Percentiles rank a stretch among this genome's conserved stretches.
Conservation (phyloP, 441 rosid species). For the Populus hybrid region DNA sequence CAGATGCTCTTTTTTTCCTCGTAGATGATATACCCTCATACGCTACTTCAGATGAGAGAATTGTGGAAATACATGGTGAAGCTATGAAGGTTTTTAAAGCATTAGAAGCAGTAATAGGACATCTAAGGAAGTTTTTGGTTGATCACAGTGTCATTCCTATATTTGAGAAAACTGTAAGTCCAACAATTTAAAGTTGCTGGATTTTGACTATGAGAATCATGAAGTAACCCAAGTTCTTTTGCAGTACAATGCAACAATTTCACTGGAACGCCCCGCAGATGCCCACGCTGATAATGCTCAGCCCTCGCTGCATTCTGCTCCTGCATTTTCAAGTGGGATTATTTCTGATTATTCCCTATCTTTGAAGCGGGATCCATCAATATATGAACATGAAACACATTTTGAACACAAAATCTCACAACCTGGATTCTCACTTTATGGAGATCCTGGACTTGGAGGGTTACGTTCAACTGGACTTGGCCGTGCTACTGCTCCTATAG, state of each 20-base stretch:
- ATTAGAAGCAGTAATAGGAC: slow-evolving; percentile 49
- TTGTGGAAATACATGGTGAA: slow-evolving; percentile 53
- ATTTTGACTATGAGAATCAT: neutral
- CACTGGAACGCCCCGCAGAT: slow-evolving; percentile 41
- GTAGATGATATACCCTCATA: slow-evolving; percentile 47
- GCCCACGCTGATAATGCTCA: slow-evolving; percentile 33
- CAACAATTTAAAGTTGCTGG: slow-evolving; percentile 2
- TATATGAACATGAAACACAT: slow-evolving; percentile 38
- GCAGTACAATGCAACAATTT: slow-evolving; percentile 37
- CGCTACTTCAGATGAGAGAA: slow-evolving; percentile 46
- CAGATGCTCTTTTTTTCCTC: slow-evolving; percentile 5
- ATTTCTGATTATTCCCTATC: slow-evolving; percentile 39
- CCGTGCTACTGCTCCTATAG: slow-evolving; percentile 40
- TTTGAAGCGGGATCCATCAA: slow-evolving; percentile 44
- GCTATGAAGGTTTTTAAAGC: slow-evolving; percentile 43
- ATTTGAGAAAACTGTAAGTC: slow-evolving; percentile 51
- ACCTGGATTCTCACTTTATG: slow-evolving; percentile 42
- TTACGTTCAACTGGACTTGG: slow-evolving; percentile 37
- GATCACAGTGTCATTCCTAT: slow-evolving; percentile 55
- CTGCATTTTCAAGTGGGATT: slow-evolving; percentile 32
- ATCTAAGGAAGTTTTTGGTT: slow-evolving; percentile 55
- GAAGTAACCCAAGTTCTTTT: slow-evolving; percentile 13
- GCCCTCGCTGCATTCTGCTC: slow-evolving; percentile 24
- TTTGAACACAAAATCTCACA: slow-evolving; percentile 35
- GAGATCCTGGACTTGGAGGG: slow-evolving; percentile 37